phyloP scores from a whole-genome alignment of 2,329 filamentous ascomycete species.

The Trichophyton verrucosum region DNA sequence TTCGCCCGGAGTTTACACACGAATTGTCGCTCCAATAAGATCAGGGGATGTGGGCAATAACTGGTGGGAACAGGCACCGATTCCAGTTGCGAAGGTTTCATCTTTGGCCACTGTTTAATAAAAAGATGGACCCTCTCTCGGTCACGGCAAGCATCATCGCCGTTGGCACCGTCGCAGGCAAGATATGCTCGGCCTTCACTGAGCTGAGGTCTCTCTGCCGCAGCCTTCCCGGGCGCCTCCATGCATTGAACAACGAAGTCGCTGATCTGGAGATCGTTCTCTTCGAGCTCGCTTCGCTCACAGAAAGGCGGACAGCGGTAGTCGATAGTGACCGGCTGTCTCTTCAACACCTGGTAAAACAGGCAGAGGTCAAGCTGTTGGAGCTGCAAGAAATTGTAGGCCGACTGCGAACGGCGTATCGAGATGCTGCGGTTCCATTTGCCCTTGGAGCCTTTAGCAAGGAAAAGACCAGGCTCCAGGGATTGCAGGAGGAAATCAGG shows the following conservation, averaged over 20 bases:
- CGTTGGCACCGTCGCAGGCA: conserved; percentile 16
- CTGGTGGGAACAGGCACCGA: too few species aligned
- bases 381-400: conserved; percentile 18
- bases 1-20: too few species aligned
- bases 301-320: conserved; percentile 5
- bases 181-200: conserved; percentile 17
- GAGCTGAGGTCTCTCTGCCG: conserved; percentile 18
- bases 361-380: conserved; percentile 17
- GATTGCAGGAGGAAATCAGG: conserved; percentile 19
- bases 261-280: conserved; percentile 21
- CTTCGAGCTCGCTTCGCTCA: neutral
- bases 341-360: conserved; percentile 17
- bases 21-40: too few species aligned
- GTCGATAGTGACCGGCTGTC: conserved; percentile 7
- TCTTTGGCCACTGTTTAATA: neutral
- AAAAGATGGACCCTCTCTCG: conserved; percentile 19
- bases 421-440: neutral
- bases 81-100: too few species aligned
- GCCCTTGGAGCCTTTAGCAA: conserved; percentile 6
- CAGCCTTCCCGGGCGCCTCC: conserved; percentile 19
- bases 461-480: conserved; percentile 17
- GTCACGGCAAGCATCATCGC: conserved; percentile 18
- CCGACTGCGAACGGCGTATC: conserved; percentile 8
- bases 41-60: too few species aligned
- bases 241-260: conserved; percentile 24